Evolutionary conservation across 495 filamentous ascomycete genomes (phyloP), one percentile per base, ranked within the genome.

Genomic region (Penicillium longicatenatum): DNA sequence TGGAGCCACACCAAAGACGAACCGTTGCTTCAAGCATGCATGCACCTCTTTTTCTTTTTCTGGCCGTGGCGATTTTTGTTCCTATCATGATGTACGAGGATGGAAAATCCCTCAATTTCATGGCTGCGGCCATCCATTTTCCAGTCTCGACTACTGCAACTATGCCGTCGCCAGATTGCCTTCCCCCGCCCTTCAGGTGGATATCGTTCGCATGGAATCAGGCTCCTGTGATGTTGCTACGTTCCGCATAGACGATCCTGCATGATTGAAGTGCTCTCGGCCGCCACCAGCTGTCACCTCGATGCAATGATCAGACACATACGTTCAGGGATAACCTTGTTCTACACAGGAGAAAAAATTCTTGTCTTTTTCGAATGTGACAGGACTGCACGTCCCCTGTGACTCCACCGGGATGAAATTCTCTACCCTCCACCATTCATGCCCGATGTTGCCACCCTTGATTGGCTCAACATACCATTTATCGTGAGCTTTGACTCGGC

Each of bases 31-130:
- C 71, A 75, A 63, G 58, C 58, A 70, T 77, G 74, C 75, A 78
- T 73, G 70, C 67, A 71, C 59, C 69, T 68, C 63, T 35, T 68
- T 57, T 39, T 39, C 6, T 39, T 39, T 17, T 39, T 39, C 14
- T 67, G 62, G 22, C 64, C 65, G 73, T 78, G 75, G 73, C 72
- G 58, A 65, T 46, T 63, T 68, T 59, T 58, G 51, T 69, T 60
- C 64, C 53, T 51, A 63, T 61, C 42, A 56, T 61, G 61, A 67
- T 71, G 65, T 52, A 69, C 58, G 57, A 69, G 41, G 52, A 63
- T 54, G 48, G 65, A 76, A 76, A 77, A 78, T 77, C 71, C 74
- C 77, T 73, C 77, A 79, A 57, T 65, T 65, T 39, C 58, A 66
- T 68, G 62, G 63, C 58, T 66, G 51, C 54, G 35, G 50, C 59